A percentile compares a stretch with the other conserved stretches of the same genome.
These are phyloP conservation scores for Pestalotiopsis fici DNA, from an alignment of 2,329 filamentous ascomycete species.

Conservation along the genomic window DNA sequence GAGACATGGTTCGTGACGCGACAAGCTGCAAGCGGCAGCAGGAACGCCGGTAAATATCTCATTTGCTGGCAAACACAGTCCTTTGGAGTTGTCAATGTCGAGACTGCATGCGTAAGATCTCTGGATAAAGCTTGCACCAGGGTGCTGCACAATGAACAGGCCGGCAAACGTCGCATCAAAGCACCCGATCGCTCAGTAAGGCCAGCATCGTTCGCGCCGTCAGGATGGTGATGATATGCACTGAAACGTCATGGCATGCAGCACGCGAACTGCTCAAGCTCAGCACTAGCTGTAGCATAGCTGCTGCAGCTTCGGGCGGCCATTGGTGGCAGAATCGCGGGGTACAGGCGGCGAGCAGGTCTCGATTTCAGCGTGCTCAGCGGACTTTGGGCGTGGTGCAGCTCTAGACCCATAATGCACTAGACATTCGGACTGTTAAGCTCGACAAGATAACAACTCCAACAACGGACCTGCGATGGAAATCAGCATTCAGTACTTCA, in stretches of 20 bases:
- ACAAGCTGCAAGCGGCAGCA: slow-evolving; percentile 2
- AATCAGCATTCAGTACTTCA: neutral
- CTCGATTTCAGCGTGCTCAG: neutral
- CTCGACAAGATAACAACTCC: neutral
- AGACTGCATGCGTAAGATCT: neutral
- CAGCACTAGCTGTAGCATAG: neutral
- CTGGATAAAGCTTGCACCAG: neutral
- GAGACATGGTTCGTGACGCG: slow-evolving; percentile 8
- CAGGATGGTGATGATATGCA: neutral
- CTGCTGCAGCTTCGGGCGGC: neutral
- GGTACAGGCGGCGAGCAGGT: neutral
- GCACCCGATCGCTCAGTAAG: neutral
- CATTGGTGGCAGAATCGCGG: slow-evolving; percentile 10
- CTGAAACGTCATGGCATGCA: slow-evolving; percentile 4
- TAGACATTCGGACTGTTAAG: neutral
- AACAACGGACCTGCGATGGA: neutral
- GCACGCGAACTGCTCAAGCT: neutral
- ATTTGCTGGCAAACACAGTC: neutral
- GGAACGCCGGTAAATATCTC: neutral
- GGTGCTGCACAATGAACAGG: neutral
- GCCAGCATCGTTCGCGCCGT: neutral
- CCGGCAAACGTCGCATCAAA: neutral
- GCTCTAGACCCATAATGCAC: neutral
- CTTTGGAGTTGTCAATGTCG: neutral
- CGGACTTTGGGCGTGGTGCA: neutral